Evolutionary conservation across 345 rosid genomes (phyloP).

Genomic region (Populus simonii): DNA sequence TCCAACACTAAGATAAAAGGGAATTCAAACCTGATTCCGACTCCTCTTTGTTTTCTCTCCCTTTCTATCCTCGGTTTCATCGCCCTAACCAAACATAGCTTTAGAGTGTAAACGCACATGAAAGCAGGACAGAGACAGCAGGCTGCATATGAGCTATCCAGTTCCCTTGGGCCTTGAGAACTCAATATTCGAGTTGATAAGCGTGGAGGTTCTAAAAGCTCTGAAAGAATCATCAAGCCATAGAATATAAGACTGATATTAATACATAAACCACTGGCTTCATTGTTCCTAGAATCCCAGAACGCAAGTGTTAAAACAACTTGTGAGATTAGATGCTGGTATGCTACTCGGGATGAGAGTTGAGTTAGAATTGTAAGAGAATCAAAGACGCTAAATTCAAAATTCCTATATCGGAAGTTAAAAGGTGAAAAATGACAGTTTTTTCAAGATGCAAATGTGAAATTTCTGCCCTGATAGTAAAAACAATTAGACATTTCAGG

Average conservation of each 20-base stretch:
- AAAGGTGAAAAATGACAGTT: not conserved
- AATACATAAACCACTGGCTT: not conserved
- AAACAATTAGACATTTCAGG: not conserved
- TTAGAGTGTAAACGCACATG: not conserved
- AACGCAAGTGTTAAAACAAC: not conserved
- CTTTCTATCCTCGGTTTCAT: not conserved
- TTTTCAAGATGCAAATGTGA: not conserved
- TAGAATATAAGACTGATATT: too few relatives aligned
- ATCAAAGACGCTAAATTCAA: not conserved
- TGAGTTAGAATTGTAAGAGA: not conserved
- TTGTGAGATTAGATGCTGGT: not conserved
- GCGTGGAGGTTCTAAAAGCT: not conserved
- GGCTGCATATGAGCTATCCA: not conserved
- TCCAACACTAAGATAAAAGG: not conserved
- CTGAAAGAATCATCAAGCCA: not conserved
- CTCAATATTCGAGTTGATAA: not conserved
- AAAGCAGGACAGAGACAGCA: not conserved
- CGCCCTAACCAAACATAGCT: not conserved
- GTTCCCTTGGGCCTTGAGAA: not conserved
- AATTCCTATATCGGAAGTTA: not conserved
- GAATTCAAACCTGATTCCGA: not conserved
- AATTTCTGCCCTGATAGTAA: not conserved
- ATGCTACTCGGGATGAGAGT: not conserved
- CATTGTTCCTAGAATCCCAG: not conserved
- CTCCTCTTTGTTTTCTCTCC: not conserved